Evolutionary conservation across 331 rosid species (phyloP).

Genomic region (Pyracantha coccinea): DNA sequence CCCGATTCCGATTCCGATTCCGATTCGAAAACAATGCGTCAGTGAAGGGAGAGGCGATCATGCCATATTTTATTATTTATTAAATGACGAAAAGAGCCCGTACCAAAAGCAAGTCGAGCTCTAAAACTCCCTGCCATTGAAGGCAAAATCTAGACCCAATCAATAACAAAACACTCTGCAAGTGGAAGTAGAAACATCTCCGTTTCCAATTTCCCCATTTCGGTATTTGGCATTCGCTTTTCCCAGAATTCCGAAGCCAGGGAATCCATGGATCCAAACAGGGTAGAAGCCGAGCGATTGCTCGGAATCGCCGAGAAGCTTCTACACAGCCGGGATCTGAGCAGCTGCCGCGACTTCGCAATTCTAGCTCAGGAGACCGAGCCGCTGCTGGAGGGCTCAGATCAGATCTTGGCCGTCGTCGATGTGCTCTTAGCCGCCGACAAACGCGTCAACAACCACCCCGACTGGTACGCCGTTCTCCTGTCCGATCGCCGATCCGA

Average conservation of each 20-base stretch:
- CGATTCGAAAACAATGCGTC: too few species aligned
- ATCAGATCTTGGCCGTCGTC: constrained; percentile 80
- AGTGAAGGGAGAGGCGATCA: too few species aligned
- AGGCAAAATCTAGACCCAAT: too few species aligned
- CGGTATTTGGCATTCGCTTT: neutral
- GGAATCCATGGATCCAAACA: constrained; percentile 20
- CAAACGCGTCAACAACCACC: constrained; percentile 43
- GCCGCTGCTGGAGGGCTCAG: constrained; percentile 82
- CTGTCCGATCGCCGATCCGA: constrained; percentile 52
- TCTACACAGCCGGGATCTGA: constrained; percentile 57
- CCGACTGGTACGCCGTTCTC: constrained; percentile 78
- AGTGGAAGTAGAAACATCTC: neutral
- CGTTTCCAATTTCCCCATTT: neutral
- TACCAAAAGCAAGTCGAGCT: too few species aligned
- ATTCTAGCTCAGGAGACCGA: constrained; percentile 83
- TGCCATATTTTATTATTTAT: too few species aligned
- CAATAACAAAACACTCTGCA: neutral
- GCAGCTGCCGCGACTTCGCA: constrained; percentile 68
- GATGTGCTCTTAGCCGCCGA: constrained; percentile 74
- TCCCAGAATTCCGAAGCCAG: neutral
- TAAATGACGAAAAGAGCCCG: too few species aligned
- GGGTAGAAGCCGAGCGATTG: constrained; percentile 74
- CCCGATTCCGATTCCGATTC: too few species aligned
- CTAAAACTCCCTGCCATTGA: too few species aligned
- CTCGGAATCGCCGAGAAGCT: constrained; percentile 80